Conservation (phyloP, 352 stramenopile species). For the Pythium aristosporum region DNA sequence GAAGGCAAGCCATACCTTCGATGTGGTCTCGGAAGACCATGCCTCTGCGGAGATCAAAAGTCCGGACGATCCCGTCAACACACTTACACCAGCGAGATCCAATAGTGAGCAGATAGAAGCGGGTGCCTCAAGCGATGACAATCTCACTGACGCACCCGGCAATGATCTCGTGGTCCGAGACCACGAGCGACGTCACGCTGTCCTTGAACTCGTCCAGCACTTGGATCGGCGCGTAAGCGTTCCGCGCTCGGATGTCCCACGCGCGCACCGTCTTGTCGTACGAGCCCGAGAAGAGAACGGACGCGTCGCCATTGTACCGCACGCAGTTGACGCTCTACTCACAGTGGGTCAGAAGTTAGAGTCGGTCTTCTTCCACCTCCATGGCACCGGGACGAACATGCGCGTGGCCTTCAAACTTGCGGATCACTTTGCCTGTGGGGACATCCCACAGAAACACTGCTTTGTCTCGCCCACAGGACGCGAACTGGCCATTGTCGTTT, state of each 20-base stretch:
- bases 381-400: constrained; percentile 33
- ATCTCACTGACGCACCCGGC: constrained; percentile 43
- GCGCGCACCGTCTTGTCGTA: constrained; percentile 87
- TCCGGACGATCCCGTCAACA: constrained; percentile 83
- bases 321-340: constrained; percentile 78
- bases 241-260: constrained; percentile 79
- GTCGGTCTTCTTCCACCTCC: too few relatives aligned
- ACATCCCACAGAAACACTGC: constrained; percentile 90
- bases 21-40: constrained; percentile 73
- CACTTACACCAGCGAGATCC: constrained; percentile 36
- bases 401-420: constrained; percentile 84
- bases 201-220: constrained; percentile 86
- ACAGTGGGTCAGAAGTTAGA: not conserved
- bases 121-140: not conserved
- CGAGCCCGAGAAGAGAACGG: constrained; percentile 80
- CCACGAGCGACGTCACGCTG: constrained; percentile 82
- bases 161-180: constrained; percentile 80
- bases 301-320: constrained; percentile 74
- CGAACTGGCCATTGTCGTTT: constrained; percentile 86
- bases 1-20: constrained; percentile 33
- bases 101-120: constrained; percentile 6
- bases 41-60: constrained; percentile 80
- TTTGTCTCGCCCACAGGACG: constrained; percentile 84
- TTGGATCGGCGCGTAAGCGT: constrained; percentile 79
- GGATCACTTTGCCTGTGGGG: constrained; percentile 78